Conservation (phyloP, 2,329 filamentous ascomycete genomes). For the Arthrobotrys megalospora region DNA sequence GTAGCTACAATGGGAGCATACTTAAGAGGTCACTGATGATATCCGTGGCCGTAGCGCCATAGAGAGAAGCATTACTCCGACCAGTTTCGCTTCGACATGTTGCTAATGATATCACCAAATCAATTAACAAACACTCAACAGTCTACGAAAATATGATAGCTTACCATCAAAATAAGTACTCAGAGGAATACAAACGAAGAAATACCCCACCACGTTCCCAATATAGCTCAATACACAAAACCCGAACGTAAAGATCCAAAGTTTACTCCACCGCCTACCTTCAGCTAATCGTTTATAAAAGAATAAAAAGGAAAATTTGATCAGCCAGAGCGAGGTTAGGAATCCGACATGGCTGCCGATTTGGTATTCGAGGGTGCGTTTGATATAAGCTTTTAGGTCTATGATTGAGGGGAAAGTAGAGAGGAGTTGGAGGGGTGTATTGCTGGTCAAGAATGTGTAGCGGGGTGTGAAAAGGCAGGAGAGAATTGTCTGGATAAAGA, state of each 20-base stretch:
- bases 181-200: constrained; percentile 54
- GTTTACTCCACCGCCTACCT: constrained; percentile 49
- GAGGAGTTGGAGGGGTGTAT: neutral
- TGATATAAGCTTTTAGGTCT: constrained; percentile 28
- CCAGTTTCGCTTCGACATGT: constrained; percentile 27
- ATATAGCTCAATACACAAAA: constrained; percentile 51
- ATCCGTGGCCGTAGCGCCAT: constrained; percentile 50
- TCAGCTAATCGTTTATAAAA: constrained; percentile 56
- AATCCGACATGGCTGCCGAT: constrained; percentile 53
- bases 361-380: constrained; percentile 48
- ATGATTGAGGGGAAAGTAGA: neutral
- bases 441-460: constrained; percentile 34
- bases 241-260: constrained; percentile 53
- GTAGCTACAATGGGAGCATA: constrained; percentile 3
- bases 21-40: constrained; percentile 54
- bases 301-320: constrained; percentile 59
- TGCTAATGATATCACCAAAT: constrained; percentile 19
- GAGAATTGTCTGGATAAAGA: constrained; percentile 39
- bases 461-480: constrained; percentile 49
- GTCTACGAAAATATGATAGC: neutral
- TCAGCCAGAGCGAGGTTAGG: constrained; percentile 53
- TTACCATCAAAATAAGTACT: constrained; percentile 55
- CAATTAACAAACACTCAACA: neutral
- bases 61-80: constrained; percentile 52
- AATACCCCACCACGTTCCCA: constrained; percentile 53